Percentiles rank a stretch among this genome's conserved stretches.
Evolutionary conservation across 345 rosid species (phyloP).

Genomic region (Streptanthus diversifolius): DNA sequence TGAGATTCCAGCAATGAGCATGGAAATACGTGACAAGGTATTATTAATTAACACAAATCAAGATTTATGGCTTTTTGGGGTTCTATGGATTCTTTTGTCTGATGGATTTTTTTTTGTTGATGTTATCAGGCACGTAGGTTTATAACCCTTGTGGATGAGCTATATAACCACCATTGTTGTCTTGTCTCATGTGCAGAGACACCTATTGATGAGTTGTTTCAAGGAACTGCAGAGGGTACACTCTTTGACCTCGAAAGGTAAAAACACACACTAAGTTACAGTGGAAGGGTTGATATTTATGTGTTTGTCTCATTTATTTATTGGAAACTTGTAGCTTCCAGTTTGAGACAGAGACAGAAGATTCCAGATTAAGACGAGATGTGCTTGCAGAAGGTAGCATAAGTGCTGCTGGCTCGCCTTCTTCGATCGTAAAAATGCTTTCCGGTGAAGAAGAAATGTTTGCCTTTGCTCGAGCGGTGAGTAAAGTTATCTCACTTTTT

Average conservation of each 20-base stretch:
- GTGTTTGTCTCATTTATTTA: neutral
- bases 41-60: neutral
- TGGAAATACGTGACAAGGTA: constrained; percentile 88
- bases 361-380: constrained; percentile 64
- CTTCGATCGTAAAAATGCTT: constrained; percentile 67
- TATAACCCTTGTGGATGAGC: constrained; percentile 87
- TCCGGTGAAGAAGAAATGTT: constrained; percentile 91
- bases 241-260: constrained; percentile 88
- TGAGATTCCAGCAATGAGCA: constrained; percentile 74
- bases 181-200: constrained; percentile 64
- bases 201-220: constrained; percentile 84
- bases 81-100: neutral
- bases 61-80: neutral
- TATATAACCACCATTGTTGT: constrained; percentile 89
- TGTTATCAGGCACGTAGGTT: constrained; percentile 83
- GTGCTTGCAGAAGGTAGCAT: constrained; percentile 73
- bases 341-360: constrained; percentile 88
- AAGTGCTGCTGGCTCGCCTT: constrained; percentile 61
- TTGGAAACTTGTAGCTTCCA: constrained; percentile 57
- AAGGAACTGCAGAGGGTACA: constrained; percentile 93
- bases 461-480: constrained; percentile 89
- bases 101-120: neutral
- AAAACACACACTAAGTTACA: neutral
- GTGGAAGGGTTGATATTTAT: neutral
- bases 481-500: constrained; percentile 30